Evolutionary conservation across 306 rosid species (phyloP), one percentile per base, ranked within the genome.

Genomic region (Datisca glomerata): DNA sequence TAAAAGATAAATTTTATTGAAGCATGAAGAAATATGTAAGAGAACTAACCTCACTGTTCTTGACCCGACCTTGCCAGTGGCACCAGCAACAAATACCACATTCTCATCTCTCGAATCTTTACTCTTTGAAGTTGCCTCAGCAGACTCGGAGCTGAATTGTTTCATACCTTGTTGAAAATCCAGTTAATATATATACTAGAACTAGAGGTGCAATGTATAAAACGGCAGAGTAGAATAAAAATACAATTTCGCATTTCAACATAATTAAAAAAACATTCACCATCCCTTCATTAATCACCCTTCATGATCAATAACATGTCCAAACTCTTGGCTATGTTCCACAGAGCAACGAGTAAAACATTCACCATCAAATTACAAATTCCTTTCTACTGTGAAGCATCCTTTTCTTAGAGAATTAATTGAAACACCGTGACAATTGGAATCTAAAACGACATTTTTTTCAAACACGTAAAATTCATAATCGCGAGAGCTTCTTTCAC

Each of bases 71-170:
- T 12, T 79, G 33, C 97, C 97, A 29, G 94, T 83, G 42, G 97
- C 94, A 38, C 97, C 97, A n/a, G 97, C 97, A 52, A 89, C 93
- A 66, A 89, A 89, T n/a, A 71, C 95, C 13, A 83, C 49, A 60
- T 81, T 69, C 12, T 70, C 85, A 62, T 89, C 83, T 59, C 70
- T 76, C 27, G 61, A 43, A 43, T 57, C 68, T 25, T 42, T 71
- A 53, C 67, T 72, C 57, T 70, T 75, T 6, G 70, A 17, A 22
- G 32, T 31, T 38, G 56, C 71, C 52, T 67, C 67, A 40, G 51
- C 65, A 29, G 61, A 33, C 50, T 47, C 62, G 28, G 57, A 51
- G 56, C 53, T 64, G 41, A 57, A 55, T 44, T 60, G 69, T 43
- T 49, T 18, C 20, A 79, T 49, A 41, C 86, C 94, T 86, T 38